Evolutionary conservation across 257 asterid genomes (phyloP), one percentile per base, ranked within the genome.

Genomic region (Leptodermis oblonga): DNA sequence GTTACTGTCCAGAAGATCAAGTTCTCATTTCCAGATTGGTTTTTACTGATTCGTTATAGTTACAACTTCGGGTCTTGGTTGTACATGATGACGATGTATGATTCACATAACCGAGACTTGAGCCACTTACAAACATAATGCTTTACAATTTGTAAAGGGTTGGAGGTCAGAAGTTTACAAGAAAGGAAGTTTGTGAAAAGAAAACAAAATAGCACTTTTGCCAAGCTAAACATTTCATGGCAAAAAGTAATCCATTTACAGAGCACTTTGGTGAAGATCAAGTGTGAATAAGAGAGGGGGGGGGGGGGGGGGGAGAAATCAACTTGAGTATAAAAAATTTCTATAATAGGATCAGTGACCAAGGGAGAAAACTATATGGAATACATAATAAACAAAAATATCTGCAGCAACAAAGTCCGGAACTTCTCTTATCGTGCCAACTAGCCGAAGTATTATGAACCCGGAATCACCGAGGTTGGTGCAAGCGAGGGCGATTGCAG

Each of bases 401-500:
- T 61, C 41, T 60, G 34, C 49, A 39, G 43, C 56, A 67, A 42
- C 52, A 60, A 67, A 14, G 31, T 15, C 20, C 41, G 10, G 15
- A 30, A 60, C 43, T 42, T 60, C 33, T 42, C 51, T 42, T 49
- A 30, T 6, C 14, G 22, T 4, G 55, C 30, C 9, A 65, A 69
- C 23, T 23, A 65, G 65, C 73, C 23, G 28, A 48, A 62, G 69
- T 67, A 26, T 23, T 26, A 43, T 28, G 51, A 72, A 75, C 63
- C 48, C 46, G 54, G 74, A 74, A 78, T 90, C 85, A 86, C 69
- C 53, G 73, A 67, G 96, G 90, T 77, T 78, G 88, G 82, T 82
- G 86, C 45, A 92, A 86, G 54, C 93, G 96, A 56, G 98, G 98
- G 30, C 96, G 86, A 74, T 92, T 85, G 58, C 98, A 92, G 90